Evolutionary conservation across 2,329 filamentous ascomycete genomes (phyloP).

Genomic region (Cytospora chrysosperma): DNA sequence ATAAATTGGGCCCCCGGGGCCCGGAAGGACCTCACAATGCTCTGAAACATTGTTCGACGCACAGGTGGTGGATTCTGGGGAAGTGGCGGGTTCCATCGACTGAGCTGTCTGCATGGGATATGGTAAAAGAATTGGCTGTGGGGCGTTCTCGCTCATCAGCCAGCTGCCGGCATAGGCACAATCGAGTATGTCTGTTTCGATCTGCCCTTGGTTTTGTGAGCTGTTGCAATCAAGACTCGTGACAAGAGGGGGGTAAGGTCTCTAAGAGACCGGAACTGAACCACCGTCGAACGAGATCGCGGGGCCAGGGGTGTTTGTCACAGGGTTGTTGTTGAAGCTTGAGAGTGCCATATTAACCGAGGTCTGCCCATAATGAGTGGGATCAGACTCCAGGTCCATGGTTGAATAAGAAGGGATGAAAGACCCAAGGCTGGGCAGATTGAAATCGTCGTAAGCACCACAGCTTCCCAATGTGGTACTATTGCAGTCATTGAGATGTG

Average conservation of each 20-base stretch:
- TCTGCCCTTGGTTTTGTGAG: neutral
- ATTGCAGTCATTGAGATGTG: too few species aligned
- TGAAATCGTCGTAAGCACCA: neutral
- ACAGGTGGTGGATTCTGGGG: neutral
- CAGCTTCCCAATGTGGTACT: neutral
- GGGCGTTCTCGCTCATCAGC: fast-evolving
- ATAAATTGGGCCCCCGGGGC: neutral
- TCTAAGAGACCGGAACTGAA: neutral
- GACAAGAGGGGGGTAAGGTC: neutral
- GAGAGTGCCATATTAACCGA: neutral
- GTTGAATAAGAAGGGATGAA: neutral
- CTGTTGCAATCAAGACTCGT: neutral
- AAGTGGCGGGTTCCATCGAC: neutral
- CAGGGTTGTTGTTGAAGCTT: neutral
- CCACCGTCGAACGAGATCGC: neutral
- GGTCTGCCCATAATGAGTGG: neutral
- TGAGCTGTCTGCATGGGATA: neutral
- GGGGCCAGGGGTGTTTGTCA: neutral
- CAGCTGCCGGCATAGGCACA: neutral
- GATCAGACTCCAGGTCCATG: neutral
- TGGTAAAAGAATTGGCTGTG: neutral
- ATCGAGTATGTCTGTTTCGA: neutral
- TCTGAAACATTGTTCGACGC: neutral
- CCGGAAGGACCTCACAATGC: neutral
- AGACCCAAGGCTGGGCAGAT: neutral